Conservation (phyloP, 2,329 filamentous ascomycete species). For the Penicillium digitatum region DNA sequence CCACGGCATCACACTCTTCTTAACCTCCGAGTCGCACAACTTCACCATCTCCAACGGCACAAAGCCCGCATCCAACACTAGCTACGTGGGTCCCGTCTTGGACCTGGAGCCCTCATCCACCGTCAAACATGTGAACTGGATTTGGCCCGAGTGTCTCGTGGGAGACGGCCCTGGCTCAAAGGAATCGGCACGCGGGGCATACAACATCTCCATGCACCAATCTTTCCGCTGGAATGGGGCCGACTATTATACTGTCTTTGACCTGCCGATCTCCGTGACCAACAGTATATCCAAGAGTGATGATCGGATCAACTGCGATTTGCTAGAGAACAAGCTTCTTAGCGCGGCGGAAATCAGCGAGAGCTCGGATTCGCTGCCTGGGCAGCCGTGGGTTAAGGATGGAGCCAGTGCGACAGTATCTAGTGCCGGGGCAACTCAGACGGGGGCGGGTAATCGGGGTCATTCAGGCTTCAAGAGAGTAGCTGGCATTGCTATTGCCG, state of each 20-base stretch:
- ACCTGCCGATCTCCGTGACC: constrained; percentile 64
- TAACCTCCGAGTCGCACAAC: constrained; percentile 43
- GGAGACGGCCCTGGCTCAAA: constrained; percentile 51
- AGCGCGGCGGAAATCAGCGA: constrained; percentile 9
- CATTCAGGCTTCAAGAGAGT: background rate
- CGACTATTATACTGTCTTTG: constrained; percentile 66
- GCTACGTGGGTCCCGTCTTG: constrained; percentile 61
- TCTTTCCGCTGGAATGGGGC: constrained; percentile 63
- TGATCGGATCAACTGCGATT: constrained; percentile 23
- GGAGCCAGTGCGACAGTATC: constrained; percentile 3
- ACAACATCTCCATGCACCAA: constrained; percentile 70
- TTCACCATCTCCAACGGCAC: constrained; percentile 66
- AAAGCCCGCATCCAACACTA: constrained; percentile 43
- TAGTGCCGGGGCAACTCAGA: constrained; percentile 1
- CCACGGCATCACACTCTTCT: constrained; percentile 18
- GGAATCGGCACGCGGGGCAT: constrained; percentile 56
- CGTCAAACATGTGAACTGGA: constrained; percentile 70
- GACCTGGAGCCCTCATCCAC: constrained; percentile 62
- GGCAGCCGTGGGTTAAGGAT: constrained; percentile 24
- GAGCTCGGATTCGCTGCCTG: constrained; percentile 22
- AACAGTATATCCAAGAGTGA: constrained; percentile 53
- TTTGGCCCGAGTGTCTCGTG: constrained; percentile 65
- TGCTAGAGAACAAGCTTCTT: constrained; percentile 26
- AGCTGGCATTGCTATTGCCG: background rate
- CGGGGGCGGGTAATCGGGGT: background rate